Evolutionary conservation across 2,329 filamentous ascomycete genomes (phyloP).

Genomic region (Paradendryphiella salina): DNA sequence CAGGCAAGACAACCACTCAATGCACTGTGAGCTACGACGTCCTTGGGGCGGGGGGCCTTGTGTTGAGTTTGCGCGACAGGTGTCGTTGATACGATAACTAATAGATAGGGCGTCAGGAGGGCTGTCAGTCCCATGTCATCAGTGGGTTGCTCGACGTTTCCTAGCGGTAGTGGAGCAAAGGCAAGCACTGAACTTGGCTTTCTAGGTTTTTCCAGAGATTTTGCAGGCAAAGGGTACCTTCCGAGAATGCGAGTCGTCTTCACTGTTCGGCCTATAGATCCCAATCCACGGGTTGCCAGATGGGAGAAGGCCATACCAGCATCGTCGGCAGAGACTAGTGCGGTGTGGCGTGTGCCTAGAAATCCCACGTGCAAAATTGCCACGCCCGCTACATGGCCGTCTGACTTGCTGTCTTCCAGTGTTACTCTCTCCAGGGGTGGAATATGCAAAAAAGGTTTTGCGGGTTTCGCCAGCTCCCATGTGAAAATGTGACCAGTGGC

Average conservation of each 20-base stretch:
- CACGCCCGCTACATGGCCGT: conserved; percentile 80
- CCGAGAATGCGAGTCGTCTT: conserved; percentile 90
- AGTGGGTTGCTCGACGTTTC: conserved; percentile 88
- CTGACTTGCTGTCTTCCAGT: conserved; percentile 65
- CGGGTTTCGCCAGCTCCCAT: conserved; percentile 85
- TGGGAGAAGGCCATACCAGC: conserved; percentile 98
- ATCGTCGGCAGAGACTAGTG: conserved; percentile 91
- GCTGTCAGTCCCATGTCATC: conserved; percentile 90
- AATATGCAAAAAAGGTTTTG: conserved; percentile 86
- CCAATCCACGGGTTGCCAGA: conserved; percentile 86
- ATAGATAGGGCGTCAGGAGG: conserved; percentile 90
- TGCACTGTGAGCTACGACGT: conserved; percentile 84
- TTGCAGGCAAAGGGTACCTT: conserved; percentile 75
- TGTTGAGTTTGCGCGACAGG: conserved; percentile 95
- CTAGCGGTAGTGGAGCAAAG: conserved; percentile 85
- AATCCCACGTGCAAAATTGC: conserved; percentile 92
- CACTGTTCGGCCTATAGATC: conserved; percentile 79
- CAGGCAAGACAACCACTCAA: conserved; percentile 94
- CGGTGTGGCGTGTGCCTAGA: conserved; percentile 88
- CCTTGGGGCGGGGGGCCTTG: conserved; percentile 88
- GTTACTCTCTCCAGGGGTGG: conserved; percentile 71
- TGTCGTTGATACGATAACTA: conserved; percentile 96
- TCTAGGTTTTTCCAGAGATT: conserved; percentile 65
- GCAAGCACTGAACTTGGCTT: conserved; percentile 95
- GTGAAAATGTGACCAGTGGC: conserved; percentile 91